Base-by-base conservation (phyloP, 768 basidiomycete species). In the Multifurca ochricompacta region DNA sequence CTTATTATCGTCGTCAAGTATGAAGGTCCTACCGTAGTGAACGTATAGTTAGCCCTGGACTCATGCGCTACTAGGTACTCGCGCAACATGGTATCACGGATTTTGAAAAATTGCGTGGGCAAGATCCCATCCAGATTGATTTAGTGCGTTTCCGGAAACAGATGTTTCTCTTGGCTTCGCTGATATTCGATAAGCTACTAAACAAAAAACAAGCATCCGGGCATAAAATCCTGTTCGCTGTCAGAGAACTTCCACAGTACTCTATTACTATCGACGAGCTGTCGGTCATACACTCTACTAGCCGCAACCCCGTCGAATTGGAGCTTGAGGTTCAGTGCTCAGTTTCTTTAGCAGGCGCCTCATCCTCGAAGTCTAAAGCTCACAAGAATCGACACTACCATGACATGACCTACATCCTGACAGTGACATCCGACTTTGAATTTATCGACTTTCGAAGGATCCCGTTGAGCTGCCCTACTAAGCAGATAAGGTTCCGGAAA, bases 391-490 rank as follows among this genome's bases (percentile, higher is more conserved):
- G 67, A 2, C 78, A 75, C n/a, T 66, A 66, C 42, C 66, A 69
- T 6, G 80, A 83, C 57, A 83, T 81, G 75, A 88, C 90, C 0
- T 73, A 78, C 27, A 72, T 92, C n/a, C 68, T 91, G 39, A 83
- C 85, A 4, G 43, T 87, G 35, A 88, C 85, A 0, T 90, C 88
- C 1, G 90, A 91, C 65, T 68, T 80, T 62, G 75, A 78, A 21
- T 81, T 85, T 48, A 67, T 95, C 53, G 88, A 91, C 64, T 92
- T 86, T 65, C 82, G 91, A 28, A 79, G 87, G 19, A 87, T 87
- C 40, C 73, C 77, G 91, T 91, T 58, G 37, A 46, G 44, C 37
- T 9, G 3, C n/a, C 59, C 30, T 8, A 6, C 16, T 50, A 13
- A 25, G 47, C 60, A 16, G 41, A 32, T 7, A 16, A 31, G 39